Evolutionary conservation across 2,329 filamentous ascomycete species (phyloP).

Genomic region (Fusarium mundagurra): DNA sequence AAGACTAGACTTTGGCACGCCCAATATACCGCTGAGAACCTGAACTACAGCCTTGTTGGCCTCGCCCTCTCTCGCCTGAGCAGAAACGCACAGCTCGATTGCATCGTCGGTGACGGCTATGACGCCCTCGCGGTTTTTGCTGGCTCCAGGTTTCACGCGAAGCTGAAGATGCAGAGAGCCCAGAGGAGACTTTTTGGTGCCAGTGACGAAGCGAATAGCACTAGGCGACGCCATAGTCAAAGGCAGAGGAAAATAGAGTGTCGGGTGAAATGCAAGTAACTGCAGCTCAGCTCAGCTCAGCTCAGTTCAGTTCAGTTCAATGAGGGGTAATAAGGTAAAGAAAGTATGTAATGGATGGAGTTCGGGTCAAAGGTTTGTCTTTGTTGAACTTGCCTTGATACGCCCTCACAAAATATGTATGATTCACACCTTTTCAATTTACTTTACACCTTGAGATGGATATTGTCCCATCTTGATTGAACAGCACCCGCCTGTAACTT

Average conservation of each 20-base stretch:
- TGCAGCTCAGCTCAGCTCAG: background rate
- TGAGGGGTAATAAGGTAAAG: constrained; percentile 20
- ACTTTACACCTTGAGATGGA: background rate
- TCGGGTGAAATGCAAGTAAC: background rate
- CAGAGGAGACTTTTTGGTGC: constrained; percentile 56
- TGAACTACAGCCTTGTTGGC: constrained; percentile 74
- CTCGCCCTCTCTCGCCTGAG: constrained; percentile 72
- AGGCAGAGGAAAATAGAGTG: background rate
- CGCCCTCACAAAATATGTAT: background rate
- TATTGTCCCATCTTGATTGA: background rate
- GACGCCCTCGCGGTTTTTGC: constrained; percentile 70
- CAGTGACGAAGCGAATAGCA: constrained; percentile 59
- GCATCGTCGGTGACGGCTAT: constrained; percentile 62
- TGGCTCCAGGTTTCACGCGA: constrained; percentile 73
- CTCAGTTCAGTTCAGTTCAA: background rate
- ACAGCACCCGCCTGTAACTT: background rate
- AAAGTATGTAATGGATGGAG: background rate
- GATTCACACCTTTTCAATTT: background rate
- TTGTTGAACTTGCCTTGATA: background rate
- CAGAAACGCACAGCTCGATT: constrained; percentile 73
- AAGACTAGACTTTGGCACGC: constrained; percentile 71
- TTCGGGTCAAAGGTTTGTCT: background rate
- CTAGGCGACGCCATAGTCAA: constrained; percentile 43
- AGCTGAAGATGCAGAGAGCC: constrained; percentile 69
- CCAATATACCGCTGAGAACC: constrained; percentile 68